These are phyloP conservation scores for Dendrocalamus latiflorus DNA, from an alignment of 202 grass and related monocot species.

Conservation along the genomic window DNA sequence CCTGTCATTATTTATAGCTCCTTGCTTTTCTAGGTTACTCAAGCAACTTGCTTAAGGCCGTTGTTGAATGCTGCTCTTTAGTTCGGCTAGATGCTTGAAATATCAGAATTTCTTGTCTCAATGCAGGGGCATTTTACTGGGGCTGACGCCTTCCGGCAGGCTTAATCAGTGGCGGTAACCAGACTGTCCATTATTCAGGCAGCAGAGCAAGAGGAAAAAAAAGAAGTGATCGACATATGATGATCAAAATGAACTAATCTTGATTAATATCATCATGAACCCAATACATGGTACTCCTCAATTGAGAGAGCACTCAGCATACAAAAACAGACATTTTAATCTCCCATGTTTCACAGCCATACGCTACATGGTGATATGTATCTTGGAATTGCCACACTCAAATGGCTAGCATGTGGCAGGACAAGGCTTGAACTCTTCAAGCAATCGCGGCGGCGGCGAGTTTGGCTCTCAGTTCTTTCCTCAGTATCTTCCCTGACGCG, in stretches of 20 bases:
- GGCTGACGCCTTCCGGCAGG: background rate
- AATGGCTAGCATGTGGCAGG: background rate
- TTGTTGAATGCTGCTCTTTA: background rate
- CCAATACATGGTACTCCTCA: background rate
- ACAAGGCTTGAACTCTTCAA: background rate
- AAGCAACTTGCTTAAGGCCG: background rate
- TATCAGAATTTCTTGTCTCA: background rate
- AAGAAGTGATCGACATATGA: too few relatives aligned
- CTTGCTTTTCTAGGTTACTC: background rate
- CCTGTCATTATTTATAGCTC: background rate
- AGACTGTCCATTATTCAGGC: background rate
- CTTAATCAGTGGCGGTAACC: background rate
- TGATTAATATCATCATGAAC: background rate
- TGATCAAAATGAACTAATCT: background rate
- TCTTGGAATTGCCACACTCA: background rate
- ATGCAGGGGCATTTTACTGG: background rate
- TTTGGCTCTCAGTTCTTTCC: constrained; percentile 78
- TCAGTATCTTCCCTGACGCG: constrained; percentile 75
- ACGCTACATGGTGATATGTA: background rate
- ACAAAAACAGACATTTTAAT: background rate
- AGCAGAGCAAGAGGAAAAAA: background rate
- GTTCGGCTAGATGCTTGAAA: background rate
- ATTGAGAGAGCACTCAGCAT: background rate
- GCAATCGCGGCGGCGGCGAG: constrained; percentile 15
- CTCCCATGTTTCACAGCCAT: background rate